Base-by-base conservation (phyloP, 345 rosid genomes). In the Iberis pinnata region DNA sequence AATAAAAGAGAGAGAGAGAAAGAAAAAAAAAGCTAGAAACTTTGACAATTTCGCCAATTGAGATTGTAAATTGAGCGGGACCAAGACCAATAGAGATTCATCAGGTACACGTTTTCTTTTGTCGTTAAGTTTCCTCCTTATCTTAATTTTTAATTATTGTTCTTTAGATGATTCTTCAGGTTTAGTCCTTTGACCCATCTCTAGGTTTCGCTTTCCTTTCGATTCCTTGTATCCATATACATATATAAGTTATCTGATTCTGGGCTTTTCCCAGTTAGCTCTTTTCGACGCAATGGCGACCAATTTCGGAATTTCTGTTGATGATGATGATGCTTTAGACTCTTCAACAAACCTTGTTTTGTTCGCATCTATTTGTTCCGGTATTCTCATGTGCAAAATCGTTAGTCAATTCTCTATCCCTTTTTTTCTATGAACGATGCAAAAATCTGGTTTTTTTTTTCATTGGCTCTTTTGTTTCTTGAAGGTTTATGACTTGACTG, bases 401-500 rank as follows among this genome's bases (percentile, higher is more conserved):
- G 88, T 78, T 63, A 76, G 81, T 33, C 60, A 12, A 25, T 45
- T 25, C 7, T 44, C 16, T 5, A 9, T 0, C 12, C 33, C 20
- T 11, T 27, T 18, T 10, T 26, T 26, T 26, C 29, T 26, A 26
- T 26, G 29, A n/a, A 33, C 13, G 8, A 14, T 20, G 13, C 8
- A 29, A 5, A 13, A 20, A 8, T 10, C 33, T 11, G 11, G 35
- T 6, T 4, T 31, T 9, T 6, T 9, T 31, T 27, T 11, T 15
- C 15, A 2, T 3, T 4, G 10, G 9, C 10, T 17, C 19, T 7
- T 31, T 27, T 24, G 19, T 4, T 40, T 49, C 48, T n/a, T 35
- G 69, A 65, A 88, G 96, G 85, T 82, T 43, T 88, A 88, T 59
- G 63, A 77, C 37, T 56, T 82, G 60, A 84, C 86, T 46, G 83